Evolutionary conservation across 805 yeast species (phyloP).

Genomic region (Suhomyces sp.): DNA sequence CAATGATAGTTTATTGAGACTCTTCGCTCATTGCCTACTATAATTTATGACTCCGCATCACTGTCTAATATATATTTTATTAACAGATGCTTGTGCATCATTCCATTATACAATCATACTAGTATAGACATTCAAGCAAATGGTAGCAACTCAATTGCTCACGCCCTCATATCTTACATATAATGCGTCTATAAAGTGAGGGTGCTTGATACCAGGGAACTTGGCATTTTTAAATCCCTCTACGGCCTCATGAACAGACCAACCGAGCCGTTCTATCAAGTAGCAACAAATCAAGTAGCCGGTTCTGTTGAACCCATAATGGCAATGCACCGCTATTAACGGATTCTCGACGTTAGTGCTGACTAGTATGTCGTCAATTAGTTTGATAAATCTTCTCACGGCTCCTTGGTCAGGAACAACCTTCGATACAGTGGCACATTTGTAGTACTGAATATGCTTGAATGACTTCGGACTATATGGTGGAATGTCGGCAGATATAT

Average conservation of each 20-base stretch:
- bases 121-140: background rate
- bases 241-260: slow-evolving; percentile 62
- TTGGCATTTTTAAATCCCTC: slow-evolving; percentile 55
- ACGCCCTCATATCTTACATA: slow-evolving; percentile 55
- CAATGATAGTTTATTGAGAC: no score
- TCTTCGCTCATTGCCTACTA: no score
- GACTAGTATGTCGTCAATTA: slow-evolving; percentile 47
- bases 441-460: slow-evolving; percentile 53
- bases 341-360: slow-evolving; percentile 25
- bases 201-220: slow-evolving; percentile 73
- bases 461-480: slow-evolving; percentile 65
- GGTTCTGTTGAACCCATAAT: slow-evolving; percentile 77
- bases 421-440: slow-evolving; percentile 75
- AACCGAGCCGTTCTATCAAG: slow-evolving; percentile 56
- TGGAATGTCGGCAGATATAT: slow-evolving; percentile 67
- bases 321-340: slow-evolving; percentile 68
- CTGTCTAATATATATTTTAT: no score
- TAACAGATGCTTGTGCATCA: background rate
- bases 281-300: slow-evolving; percentile 72
- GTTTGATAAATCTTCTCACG: slow-evolving; percentile 52
- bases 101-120: background rate
- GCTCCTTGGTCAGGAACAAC: slow-evolving; percentile 66
- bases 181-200: slow-evolving; percentile 70
- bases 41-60: background rate
- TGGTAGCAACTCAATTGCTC: background rate